Percentiles rank a stretch among this genome's conserved stretches.
phyloP scores from a whole-genome alignment of 2,329 filamentous ascomycete species.

The Dryadomyces quercivorus region DNA sequence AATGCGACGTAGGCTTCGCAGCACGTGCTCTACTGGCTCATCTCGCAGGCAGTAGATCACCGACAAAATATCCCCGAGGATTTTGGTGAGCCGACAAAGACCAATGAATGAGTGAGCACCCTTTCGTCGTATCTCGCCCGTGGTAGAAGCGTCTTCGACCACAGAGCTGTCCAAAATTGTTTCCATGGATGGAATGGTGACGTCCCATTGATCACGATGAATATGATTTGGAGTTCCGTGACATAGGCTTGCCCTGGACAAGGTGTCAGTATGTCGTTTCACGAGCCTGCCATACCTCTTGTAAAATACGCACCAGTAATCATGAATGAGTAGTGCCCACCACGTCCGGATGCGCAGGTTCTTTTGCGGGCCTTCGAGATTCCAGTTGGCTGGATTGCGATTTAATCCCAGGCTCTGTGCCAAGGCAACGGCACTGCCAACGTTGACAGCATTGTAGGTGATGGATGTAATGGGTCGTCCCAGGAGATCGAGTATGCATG shows the following conservation, averaged over 20 bases:
- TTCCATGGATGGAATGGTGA: not conserved
- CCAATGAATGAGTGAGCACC: conserved; percentile 1
- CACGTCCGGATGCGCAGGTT: conserved; percentile 3
- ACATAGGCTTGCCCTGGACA: not conserved
- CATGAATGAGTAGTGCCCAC: conserved; percentile 4
- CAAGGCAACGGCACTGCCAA: conserved; percentile 5
- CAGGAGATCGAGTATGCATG: conserved; percentile 3
- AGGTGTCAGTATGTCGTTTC: too few species aligned
- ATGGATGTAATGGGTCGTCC: conserved; percentile 5
- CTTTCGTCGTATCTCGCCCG: not conserved
- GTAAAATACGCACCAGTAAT: not conserved
- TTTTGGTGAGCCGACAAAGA: conserved; percentile 1
- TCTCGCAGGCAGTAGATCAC: not conserved
- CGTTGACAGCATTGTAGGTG: conserved; percentile 5
- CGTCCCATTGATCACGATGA: conserved; percentile 4
- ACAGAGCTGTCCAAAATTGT: not conserved
- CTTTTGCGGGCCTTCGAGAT: not conserved
- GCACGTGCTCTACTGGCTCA: not conserved
- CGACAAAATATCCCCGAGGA: conserved; percentile 1
- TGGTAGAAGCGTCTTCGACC: not conserved
- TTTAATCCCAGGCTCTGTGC: conserved; percentile 3
- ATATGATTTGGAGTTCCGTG: conserved; percentile 3
- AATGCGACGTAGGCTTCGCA: conserved; percentile 1
- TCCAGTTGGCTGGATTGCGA: conserved; percentile 3
- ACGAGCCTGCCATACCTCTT: too few species aligned